phyloP scores from a whole-genome alignment of 352 stramenopile species.

The Paralagenidium karlingii region DNA sequence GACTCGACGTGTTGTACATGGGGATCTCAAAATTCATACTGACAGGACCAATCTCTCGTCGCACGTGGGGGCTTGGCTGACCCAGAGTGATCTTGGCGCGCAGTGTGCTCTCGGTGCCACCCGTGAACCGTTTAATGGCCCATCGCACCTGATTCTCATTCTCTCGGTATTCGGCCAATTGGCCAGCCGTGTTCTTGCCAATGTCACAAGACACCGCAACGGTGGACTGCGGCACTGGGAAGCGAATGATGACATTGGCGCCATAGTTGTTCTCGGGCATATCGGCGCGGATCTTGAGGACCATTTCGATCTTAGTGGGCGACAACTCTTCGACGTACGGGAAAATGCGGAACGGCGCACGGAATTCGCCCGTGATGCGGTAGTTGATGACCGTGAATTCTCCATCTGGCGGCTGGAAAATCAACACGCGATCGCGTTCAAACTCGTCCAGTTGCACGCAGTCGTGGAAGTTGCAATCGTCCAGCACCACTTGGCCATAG shows the following conservation, averaged over 20 bases:
- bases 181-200: slow-evolving; percentile 53
- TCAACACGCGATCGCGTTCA: slow-evolving; percentile 78
- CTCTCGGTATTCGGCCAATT: slow-evolving; percentile 92
- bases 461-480: slow-evolving; percentile 99
- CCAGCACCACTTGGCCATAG: slow-evolving; percentile 90
- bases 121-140: slow-evolving; percentile 96
- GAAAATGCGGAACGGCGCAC: slow-evolving; percentile 95
- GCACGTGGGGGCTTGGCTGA: slow-evolving; percentile 55
- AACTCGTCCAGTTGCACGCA: slow-evolving; percentile 96
- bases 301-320: slow-evolving; percentile 90
- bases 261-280: slow-evolving; percentile 93
- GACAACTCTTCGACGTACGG: slow-evolving; percentile 94
- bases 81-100: slow-evolving; percentile 85
- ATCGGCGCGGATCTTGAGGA: slow-evolving; percentile 86
- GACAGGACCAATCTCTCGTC: slow-evolving; percentile 94
- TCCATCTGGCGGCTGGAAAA: slow-evolving; percentile 74
- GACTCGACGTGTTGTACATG: slow-evolving; percentile 98
- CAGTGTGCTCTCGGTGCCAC: slow-evolving; percentile 91
- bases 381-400: slow-evolving; percentile 94
- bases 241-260: slow-evolving; percentile 91
- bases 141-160: slow-evolving; percentile 93
- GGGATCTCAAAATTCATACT: slow-evolving; percentile 99
- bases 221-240: slow-evolving; percentile 87
- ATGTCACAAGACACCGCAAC: slow-evolving; percentile 70
- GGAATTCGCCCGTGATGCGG: slow-evolving; percentile 95